phyloP scores from a whole-genome alignment of 352 stramenopile species.

The Phytophthora macrochlamydospora region DNA sequence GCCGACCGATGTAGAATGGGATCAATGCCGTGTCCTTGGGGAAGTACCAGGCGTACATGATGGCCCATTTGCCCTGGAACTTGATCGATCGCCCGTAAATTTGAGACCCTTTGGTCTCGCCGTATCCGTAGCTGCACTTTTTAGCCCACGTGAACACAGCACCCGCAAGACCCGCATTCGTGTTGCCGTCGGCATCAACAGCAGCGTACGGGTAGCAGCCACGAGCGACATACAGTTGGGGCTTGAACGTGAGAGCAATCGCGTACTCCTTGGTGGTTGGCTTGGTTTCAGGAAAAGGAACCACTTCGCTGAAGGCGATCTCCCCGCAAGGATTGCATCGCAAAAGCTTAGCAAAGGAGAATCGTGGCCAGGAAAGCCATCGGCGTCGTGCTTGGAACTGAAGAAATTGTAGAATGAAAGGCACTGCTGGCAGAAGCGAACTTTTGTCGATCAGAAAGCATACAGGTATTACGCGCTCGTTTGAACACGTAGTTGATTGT shows the following conservation, averaged over 20 bases:
- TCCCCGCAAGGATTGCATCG: not conserved
- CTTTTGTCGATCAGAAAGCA: too few species aligned
- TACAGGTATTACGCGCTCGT: too few species aligned
- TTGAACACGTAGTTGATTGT: too few species aligned
- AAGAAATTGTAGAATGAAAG: not conserved
- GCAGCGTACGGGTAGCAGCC: constrained; percentile 2
- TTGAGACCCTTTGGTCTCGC: not conserved
- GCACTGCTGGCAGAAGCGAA: too few species aligned
- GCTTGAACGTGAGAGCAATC: constrained; percentile 10
- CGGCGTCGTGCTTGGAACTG: not conserved
- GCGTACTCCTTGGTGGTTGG: constrained; percentile 8
- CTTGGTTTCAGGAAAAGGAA: constrained; percentile 3
- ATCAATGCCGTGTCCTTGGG: constrained; percentile 7
- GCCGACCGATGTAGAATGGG: constrained; percentile 24
- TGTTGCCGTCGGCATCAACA: constrained; percentile 12
- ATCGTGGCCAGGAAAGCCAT: not conserved
- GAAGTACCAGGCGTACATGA: not conserved
- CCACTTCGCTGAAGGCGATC: not conserved
- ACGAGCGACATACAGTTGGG: not conserved
- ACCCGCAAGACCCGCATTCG: not conserved
- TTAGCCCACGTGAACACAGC: not conserved
- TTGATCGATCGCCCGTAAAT: constrained; percentile 5
- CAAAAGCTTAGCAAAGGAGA: not conserved
- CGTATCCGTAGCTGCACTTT: not conserved
- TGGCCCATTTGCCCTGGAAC: constrained; percentile 1